Evolutionary conservation across 192 early-diverging fungal species (phyloP).

Genomic region (Backusella liffmaniae): DNA sequence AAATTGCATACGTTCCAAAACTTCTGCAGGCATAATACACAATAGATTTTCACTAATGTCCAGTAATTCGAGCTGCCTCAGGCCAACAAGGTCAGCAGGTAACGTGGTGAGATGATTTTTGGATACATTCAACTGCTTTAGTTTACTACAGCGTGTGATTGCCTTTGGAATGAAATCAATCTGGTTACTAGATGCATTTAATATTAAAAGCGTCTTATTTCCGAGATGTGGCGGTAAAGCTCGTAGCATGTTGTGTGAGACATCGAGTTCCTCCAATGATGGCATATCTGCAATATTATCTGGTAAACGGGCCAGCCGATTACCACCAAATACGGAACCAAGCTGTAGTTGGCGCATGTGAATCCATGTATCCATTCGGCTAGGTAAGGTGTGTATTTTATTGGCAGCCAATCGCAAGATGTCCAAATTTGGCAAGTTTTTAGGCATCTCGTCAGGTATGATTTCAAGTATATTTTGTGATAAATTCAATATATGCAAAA

Average conservation of each 20-base stretch:
- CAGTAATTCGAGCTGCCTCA: slow-evolving; percentile 25
- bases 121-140: slow-evolving; percentile 29
- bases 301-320: slow-evolving; percentile 40
- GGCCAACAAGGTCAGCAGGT: slow-evolving; percentile 26
- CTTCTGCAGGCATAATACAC: slow-evolving; percentile 35
- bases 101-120: slow-evolving; percentile 37
- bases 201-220: slow-evolving; percentile 31
- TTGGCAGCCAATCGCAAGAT: slow-evolving; percentile 43
- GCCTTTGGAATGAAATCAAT: slow-evolving; percentile 47
- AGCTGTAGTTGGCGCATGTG: slow-evolving; percentile 45
- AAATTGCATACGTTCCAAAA: slow-evolving; percentile 34
- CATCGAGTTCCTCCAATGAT: slow-evolving; percentile 45
- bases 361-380: slow-evolving; percentile 33
- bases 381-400: slow-evolving; percentile 40
- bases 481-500: slow-evolving; percentile 47
- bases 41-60: slow-evolving; percentile 36
- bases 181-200: slow-evolving; percentile 45
- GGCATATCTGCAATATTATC: slow-evolving; percentile 42
- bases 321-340: slow-evolving; percentile 55
- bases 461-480: slow-evolving; percentile 45
- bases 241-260: slow-evolving; percentile 48
- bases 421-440: slow-evolving; percentile 34
- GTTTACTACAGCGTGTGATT: slow-evolving; percentile 33
- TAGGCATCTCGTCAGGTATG: slow-evolving; percentile 38
- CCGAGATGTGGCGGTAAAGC: slow-evolving; percentile 34